Evolutionary conservation across 2,329 filamentous ascomycete genomes (phyloP).

Genomic region (Dothiorella sarmentorum): DNA sequence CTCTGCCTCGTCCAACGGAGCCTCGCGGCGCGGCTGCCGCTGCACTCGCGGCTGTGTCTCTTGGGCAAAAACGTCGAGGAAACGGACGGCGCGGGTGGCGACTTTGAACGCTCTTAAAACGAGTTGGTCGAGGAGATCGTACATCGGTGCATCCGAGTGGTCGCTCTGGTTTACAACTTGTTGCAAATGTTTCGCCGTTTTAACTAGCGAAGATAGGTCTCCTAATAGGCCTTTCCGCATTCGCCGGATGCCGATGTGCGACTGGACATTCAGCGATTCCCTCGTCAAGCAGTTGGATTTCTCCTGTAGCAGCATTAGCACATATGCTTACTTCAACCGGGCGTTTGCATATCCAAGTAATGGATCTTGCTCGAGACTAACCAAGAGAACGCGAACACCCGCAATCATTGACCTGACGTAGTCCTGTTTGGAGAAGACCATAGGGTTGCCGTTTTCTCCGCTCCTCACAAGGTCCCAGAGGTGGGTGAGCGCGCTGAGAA

Average conservation of each 20-base stretch:
- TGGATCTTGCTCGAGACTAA: conserved; percentile 51
- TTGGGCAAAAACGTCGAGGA: conserved; percentile 78
- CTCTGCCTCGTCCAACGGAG: conserved; percentile 26
- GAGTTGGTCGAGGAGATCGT: conserved; percentile 85
- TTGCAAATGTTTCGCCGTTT: conserved; percentile 80
- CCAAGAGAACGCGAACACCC: conserved; percentile 83
- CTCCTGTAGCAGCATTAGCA: conserved; percentile 56
- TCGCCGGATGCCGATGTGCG: conserved; percentile 71
- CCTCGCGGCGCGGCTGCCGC: conserved; percentile 26
- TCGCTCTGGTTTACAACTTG: conserved; percentile 56
- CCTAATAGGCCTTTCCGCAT: conserved; percentile 84
- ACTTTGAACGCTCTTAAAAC: conserved; percentile 91
- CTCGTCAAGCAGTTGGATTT: conserved; percentile 81
- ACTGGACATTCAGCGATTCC: conserved; percentile 71
- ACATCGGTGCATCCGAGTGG: conserved; percentile 47
- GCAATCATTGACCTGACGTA: conserved; percentile 93
- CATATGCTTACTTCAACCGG: not conserved
- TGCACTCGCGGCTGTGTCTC: conserved; percentile 25
- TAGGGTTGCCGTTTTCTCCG: conserved; percentile 68
- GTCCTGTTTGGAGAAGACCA: conserved; percentile 84
- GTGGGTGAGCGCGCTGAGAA: conserved; percentile 81
- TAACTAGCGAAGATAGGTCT: conserved; percentile 84
- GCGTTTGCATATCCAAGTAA: not conserved
- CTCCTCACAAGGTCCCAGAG: conserved; percentile 89
- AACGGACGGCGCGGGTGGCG: conserved; percentile 83